Base-by-base conservation (phyloP, 768 basidiomycete genomes). In the Collybia mongolica region DNA sequence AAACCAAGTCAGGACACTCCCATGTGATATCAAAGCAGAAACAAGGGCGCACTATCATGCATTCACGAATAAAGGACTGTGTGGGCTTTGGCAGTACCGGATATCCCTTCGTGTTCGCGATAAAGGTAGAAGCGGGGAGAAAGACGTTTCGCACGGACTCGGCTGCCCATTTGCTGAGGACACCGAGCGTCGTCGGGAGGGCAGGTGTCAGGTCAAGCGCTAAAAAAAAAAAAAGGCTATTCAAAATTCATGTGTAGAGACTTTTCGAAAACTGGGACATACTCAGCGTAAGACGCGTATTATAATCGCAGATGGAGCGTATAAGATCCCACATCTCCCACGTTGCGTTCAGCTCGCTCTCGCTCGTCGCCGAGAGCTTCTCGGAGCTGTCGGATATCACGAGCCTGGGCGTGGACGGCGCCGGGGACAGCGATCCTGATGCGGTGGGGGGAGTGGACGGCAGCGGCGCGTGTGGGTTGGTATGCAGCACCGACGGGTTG, bases 311-410 rank as follows among this genome's bases (percentile, higher is more conserved):
- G 28, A 96, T 79, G 2, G 87, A 86, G 53, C 95, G 78, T 51
- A 99, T 91, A 41, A 88, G 79, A 65, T 98, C 97, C 97, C 97
- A 99, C 83, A 95, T 96, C 65, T 98, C 97, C 96, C 97, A 99
- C 0, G 90, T 92, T 5, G 75, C 79, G 58, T 85, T 84, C 46
- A 90, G 69, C 53, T 86, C 81, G 7, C 70, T 72, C 56, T 83
- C 83, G 37, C 77, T 66, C 15, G 76, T 66, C 32, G 66, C 68
- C 15, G 69, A 59, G 9, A 70, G 60, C 17, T 54, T 67, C 40
- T 70, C 54, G 29, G 62, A 55, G 35, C 55, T 60, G 51, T 70
- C 68, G 0, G 74, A 68, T 5, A 78, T 60, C 0, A 75, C 56
- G 19, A 76, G 59, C 4, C 66, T 65, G 7, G 75, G 77, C 17